Base-by-base conservation (phyloP, 2,329 filamentous ascomycete species). In the Beauveria australis region DNA sequence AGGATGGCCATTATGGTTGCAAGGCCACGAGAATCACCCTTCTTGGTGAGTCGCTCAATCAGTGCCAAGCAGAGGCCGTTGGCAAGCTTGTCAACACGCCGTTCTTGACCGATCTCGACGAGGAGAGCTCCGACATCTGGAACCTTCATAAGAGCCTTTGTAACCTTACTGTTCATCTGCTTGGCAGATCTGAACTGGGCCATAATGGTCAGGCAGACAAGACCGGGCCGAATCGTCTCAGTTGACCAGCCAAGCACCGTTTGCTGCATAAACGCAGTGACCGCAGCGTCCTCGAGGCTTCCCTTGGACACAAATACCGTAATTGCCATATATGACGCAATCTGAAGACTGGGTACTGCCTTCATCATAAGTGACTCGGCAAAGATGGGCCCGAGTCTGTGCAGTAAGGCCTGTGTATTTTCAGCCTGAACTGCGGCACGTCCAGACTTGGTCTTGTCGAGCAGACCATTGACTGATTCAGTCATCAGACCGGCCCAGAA, bases 401-500 rank as follows among this genome's bases (percentile, higher is more conserved):
- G 85, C 24, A 95, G 77, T 16, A 97, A 77, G 16, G 89, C 86
- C 70, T 96, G 89, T 66, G 92, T 87, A 67, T 91, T 89, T 68
- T 94, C 88, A 66, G 83, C 82, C 72, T 96, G 89, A 5, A 95
- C 81, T 63, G 86, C 84, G 65, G 82, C 82, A 65, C 91, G 82
- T 58, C 92, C 92, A 1, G 91, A 92, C 65, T 84, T 85, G 63
- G 86, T 82, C 59, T 82, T 83, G 68, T 96, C 91, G 61, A 97
- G 76, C 78, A 94, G 91, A 33, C 86, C 88, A 64, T 90, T 89
- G 62, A 95, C 81, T 12, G 92, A 87, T 74, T 99, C 92, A 0
- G 91, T 91, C 72, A 89, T 87, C 56, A 97, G 80, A 51, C 91
- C 89, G 5, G 89, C 91, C 93, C 94, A 99, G 71, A 99, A 97